Conservation (phyloP, 176 grass and related monocot genomes). For the Juncus effusus region DNA sequence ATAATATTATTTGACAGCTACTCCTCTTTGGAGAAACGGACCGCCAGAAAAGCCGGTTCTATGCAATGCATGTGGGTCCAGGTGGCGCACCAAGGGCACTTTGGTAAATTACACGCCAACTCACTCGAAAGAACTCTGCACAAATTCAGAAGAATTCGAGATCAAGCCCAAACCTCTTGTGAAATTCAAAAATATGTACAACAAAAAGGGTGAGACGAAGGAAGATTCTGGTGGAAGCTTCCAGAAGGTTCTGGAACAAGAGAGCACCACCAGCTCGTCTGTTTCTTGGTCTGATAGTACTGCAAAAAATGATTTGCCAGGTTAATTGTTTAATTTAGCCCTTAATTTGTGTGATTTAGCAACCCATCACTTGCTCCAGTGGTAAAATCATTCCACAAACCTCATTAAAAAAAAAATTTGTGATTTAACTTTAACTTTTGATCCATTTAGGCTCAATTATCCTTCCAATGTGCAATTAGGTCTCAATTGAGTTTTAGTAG, state of each 20-base stretch:
- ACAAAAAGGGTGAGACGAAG: slow-evolving; percentile 33
- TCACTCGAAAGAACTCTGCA: slow-evolving; percentile 29
- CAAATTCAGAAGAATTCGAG: slow-evolving; percentile 18
- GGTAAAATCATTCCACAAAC: too few relatives aligned
- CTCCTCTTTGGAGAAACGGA: slow-evolving; percentile 55
- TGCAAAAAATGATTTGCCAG: slow-evolving; percentile 31
- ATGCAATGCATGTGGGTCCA: slow-evolving; percentile 58
- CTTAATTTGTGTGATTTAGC: slow-evolving; percentile 3
- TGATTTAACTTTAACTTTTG: too few relatives aligned
- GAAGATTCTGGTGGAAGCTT: slow-evolving; percentile 30
- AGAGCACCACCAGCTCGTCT: slow-evolving; percentile 34
- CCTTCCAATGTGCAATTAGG: too few relatives aligned
- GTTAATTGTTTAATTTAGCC: slow-evolving; percentile 19
- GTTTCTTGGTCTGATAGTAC: slow-evolving; percentile 29
- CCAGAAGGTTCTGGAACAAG: slow-evolving; percentile 28
- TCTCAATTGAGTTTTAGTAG: too few relatives aligned
- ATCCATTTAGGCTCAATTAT: too few relatives aligned
- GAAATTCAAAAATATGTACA: slow-evolving; percentile 31
- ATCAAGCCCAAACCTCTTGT: slow-evolving; percentile 30
- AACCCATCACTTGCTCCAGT: neutral
- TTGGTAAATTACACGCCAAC: slow-evolving; percentile 44
- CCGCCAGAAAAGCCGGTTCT: slow-evolving; percentile 48
- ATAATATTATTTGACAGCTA: slow-evolving; percentile 29
- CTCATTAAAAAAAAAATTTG: too few relatives aligned
- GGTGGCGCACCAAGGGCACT: slow-evolving; percentile 55